phyloP scores from a whole-genome alignment of 306 rosid species.

The Dryas drummondii region DNA sequence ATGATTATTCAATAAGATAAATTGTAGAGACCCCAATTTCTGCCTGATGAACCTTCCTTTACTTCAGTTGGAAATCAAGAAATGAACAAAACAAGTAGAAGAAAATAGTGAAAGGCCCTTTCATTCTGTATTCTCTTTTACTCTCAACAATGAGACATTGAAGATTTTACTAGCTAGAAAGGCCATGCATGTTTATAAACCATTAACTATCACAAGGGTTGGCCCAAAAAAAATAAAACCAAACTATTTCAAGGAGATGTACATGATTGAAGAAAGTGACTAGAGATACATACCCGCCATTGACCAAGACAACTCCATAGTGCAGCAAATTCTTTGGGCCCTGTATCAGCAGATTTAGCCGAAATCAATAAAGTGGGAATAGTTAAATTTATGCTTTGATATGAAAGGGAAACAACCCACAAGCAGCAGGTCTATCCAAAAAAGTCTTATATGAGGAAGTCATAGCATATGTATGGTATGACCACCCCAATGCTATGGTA shows the following conservation, averaged over 20 bases:
- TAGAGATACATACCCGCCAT: constrained; percentile 67
- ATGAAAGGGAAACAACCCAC: neutral
- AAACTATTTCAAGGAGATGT: neutral
- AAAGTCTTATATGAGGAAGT: too few species aligned
- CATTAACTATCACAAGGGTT: neutral
- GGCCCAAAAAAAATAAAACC: too few species aligned
- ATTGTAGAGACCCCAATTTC: too few species aligned
- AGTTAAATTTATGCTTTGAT: neutral
- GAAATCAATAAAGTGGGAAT: constrained; percentile 12
- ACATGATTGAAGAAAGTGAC: constrained; percentile 11
- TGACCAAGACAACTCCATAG: constrained; percentile 81
- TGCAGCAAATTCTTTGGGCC: constrained; percentile 72
- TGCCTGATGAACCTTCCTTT: too few species aligned
- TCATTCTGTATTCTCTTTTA: neutral
- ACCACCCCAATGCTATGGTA: too few species aligned
- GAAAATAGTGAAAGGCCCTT: neutral
- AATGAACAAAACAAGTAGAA: neutral
- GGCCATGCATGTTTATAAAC: neutral
- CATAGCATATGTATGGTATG: too few species aligned
- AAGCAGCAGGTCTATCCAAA: neutral
- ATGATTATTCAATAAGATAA: too few species aligned
- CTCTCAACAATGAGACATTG: neutral
- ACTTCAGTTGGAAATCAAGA: neutral
- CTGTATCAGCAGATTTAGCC: constrained; percentile 40
- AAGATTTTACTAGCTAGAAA: neutral